Percentiles rank a stretch among this genome's conserved stretches.
phyloP scores from a whole-genome alignment of 306 rosid species.

The Cucurbita pepo region DNA sequence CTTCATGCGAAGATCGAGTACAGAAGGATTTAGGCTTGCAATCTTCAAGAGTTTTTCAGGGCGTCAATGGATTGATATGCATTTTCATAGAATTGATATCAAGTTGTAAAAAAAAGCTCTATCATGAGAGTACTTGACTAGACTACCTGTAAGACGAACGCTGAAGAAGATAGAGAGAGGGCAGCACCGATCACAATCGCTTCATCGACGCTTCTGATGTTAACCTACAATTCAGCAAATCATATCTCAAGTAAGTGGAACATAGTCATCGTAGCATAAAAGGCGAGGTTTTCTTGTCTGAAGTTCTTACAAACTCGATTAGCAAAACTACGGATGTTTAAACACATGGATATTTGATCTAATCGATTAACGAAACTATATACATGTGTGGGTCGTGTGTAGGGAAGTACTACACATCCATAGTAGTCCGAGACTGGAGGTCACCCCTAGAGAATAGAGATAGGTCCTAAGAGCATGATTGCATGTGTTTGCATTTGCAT shows the following conservation, averaged over 20 bases:
- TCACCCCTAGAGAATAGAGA: no score
- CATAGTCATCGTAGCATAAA: neutral
- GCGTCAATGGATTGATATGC: neutral
- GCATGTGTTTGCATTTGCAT: no score
- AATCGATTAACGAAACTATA: neutral
- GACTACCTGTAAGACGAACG: conserved; percentile 94
- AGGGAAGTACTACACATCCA: no score
- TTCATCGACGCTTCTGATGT: conserved; percentile 94
- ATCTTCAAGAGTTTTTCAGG: neutral
- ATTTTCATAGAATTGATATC: neutral
- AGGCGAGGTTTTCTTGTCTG: neutral
- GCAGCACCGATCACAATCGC: conserved; percentile 98
- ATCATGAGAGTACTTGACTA: neutral
- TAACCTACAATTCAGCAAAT: conserved; percentile 44
- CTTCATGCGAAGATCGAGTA: neutral
- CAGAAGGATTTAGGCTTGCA: neutral
- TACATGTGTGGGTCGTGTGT: no score
- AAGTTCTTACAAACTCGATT: neutral
- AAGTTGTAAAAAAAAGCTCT: neutral
- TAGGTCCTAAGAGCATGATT: no score
- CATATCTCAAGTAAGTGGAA: neutral
- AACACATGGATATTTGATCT: neutral
- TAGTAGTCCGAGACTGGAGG: no score
- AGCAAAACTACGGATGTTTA: neutral
- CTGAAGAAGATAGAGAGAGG: conserved; percentile 92